Conservation (phyloP, 2,329 filamentous ascomycete genomes). For the Cladosporium phlei region DNA sequence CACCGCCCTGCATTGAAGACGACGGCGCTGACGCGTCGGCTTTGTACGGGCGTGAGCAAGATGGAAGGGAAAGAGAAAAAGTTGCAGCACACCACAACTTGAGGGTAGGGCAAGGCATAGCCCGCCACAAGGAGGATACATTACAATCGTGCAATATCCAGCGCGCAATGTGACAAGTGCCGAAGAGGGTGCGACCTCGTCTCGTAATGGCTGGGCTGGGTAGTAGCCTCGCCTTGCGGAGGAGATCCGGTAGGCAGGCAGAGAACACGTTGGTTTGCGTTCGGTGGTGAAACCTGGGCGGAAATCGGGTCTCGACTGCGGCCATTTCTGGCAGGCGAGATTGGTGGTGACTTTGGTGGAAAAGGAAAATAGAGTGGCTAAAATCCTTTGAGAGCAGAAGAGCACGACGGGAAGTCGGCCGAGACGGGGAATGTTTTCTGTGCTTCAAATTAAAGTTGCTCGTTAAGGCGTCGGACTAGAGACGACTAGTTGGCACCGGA, state of each 20-base stretch:
- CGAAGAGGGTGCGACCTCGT: neutral
- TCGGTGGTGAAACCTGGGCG: neutral
- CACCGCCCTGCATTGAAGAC: neutral
- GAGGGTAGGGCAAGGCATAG: neutral
- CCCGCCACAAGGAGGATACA: neutral
- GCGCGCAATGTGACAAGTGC: neutral
- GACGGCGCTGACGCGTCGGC: conserved; percentile 8
- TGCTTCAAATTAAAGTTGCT: conserved; percentile 14
- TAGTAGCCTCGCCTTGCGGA: neutral
- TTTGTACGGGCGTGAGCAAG: neutral
- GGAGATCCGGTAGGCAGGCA: too few relatives aligned
- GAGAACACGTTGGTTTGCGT: neutral
- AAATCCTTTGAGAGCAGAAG: too few relatives aligned
- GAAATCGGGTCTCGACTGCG: conserved; percentile 9
- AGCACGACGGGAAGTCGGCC: too few relatives aligned
- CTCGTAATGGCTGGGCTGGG: too few relatives aligned
- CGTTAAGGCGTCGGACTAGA: conserved; percentile 5
- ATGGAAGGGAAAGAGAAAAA: too few relatives aligned
- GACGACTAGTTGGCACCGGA: neutral
- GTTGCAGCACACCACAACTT: neutral
- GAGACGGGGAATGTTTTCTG: too few relatives aligned
- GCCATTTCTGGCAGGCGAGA: too few relatives aligned
- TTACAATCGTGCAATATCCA: too few relatives aligned
- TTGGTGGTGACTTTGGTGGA: too few relatives aligned
- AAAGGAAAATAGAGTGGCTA: too few relatives aligned